Conservation (phyloP, 371 early-diverging fungal species). For the Saksenaea oblongispora region DNA sequence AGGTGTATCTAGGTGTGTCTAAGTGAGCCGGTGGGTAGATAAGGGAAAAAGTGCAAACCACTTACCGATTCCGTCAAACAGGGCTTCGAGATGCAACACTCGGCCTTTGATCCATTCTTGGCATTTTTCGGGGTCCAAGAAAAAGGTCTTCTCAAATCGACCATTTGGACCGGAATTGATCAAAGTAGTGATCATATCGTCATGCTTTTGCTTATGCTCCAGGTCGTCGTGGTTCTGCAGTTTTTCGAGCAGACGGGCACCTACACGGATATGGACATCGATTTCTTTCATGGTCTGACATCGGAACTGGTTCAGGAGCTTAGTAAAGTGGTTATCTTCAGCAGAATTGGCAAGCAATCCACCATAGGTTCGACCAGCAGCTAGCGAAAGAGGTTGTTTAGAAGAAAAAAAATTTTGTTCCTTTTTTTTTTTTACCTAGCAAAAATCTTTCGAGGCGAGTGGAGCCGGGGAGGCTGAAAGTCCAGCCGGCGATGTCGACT, state of each 20-base stretch:
- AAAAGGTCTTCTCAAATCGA: slow-evolving; percentile 31
- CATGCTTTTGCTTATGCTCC: slow-evolving; percentile 14
- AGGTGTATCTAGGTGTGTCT: slow-evolving; percentile 7
- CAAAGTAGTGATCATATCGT: slow-evolving; percentile 23
- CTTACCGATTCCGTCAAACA: slow-evolving; percentile 20
- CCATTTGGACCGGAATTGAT: slow-evolving; percentile 37
- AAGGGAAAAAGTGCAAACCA: background rate
- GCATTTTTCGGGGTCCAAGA: slow-evolving; percentile 11
- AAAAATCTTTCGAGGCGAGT: slow-evolving; percentile 34
- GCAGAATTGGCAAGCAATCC: slow-evolving; percentile 36
- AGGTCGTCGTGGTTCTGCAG: slow-evolving; percentile 9
- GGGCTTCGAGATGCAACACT: slow-evolving; percentile 17
- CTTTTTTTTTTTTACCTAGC: slow-evolving; percentile 19
- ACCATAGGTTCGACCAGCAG: slow-evolving; percentile 45
- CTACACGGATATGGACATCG: slow-evolving; percentile 16
- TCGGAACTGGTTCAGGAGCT: slow-evolving; percentile 40
- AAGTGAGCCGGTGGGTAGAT: background rate
- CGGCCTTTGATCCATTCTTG: slow-evolving; percentile 1
- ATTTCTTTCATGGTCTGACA: slow-evolving; percentile 38
- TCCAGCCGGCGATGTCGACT: slow-evolving; percentile 39
- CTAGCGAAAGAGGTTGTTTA: slow-evolving; percentile 17
- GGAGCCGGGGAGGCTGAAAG: slow-evolving; percentile 40
- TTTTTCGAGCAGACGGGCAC: background rate
- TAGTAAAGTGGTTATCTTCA: slow-evolving; percentile 42
- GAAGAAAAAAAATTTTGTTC: background rate